Evolutionary conservation across 345 rosid genomes (phyloP), one percentile per base, ranked within the genome.

Genomic region (Ceriops decandra): DNA sequence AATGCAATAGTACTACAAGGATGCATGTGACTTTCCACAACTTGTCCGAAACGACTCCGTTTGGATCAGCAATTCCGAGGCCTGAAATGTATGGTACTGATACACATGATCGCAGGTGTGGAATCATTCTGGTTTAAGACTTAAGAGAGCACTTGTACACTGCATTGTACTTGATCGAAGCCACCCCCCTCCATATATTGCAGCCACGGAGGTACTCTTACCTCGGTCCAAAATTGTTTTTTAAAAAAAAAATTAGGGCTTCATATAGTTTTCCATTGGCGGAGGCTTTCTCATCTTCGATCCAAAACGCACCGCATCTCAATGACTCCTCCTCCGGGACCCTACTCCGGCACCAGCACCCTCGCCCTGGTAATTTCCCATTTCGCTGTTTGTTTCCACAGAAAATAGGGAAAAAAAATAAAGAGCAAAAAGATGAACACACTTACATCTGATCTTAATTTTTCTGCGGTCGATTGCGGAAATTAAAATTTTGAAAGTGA

Each of bases 301-400:
- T 56, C 59, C 59, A 22, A 21, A 56, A 56, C 16, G 30, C 30
- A 9, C 13, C 11, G 59, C 59, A 21, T 24, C 7, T 1, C 63
- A 70, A 88, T 90, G 98, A 72, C 95, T 77, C 85, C 86, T 64
- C 91, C 89, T 68, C 90, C 90, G 42, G 93, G 92, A 53, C 97
- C 82, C 53, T 86, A 86, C 82, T 88, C 97, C 82, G 95, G 97
- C 69, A 72, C 75, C 70, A 86, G 97, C 86, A 84, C 95, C 28
- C 85, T 90, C 47, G 90, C 97, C 36, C 81, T 88, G 69, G 98
- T 92, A 82, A 58, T 76, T 33, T 33, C 56, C 31, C 53, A 17
- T 21, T 27, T 52, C 42, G 2, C 24, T 67, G 16, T 64, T 72
- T 60, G 24, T 2, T 54, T 62, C 22, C 15, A 26, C 20, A 21